Conservation (phyloP, 805 yeast species). For the Ogataea saltuana region DNA sequence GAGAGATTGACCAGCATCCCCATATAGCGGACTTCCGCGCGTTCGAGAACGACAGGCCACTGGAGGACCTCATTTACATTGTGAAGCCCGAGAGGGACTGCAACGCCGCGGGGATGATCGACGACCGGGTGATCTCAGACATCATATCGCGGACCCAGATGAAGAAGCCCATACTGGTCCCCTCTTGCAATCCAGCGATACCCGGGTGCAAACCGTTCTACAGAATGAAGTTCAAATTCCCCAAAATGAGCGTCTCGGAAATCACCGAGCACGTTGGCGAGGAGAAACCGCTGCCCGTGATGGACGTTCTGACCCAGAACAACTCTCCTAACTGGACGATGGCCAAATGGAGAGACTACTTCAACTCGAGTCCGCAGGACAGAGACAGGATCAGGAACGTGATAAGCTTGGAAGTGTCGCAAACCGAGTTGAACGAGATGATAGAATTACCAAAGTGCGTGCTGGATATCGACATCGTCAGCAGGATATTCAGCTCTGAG, state of each 20-base stretch:
- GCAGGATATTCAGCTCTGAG: constrained; percentile 55
- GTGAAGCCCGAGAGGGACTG: constrained; percentile 27
- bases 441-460: constrained; percentile 71
- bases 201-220: constrained; percentile 11
- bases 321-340: constrained; percentile 67
- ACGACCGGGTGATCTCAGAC: constrained; percentile 26
- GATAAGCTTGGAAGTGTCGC: constrained; percentile 75
- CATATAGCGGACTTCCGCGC: constrained; percentile 41
- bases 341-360: constrained; percentile 75
- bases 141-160: constrained; percentile 32
- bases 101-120: constrained; percentile 22
- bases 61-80: constrained; percentile 30
- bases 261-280: constrained; percentile 62
- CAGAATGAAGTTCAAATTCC: constrained; percentile 37
- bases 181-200: constrained; percentile 27
- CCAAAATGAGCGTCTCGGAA: constrained; percentile 56
- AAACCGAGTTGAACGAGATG: constrained; percentile 45
- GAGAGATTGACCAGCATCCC: constrained; percentile 57
- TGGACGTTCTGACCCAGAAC: constrained; percentile 86
- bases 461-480: constrained; percentile 64
- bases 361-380: constrained; percentile 41
- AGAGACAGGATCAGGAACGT: constrained; percentile 77
- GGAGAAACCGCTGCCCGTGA: constrained; percentile 69
- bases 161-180: constrained; percentile 35
- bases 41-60: constrained; percentile 32